Conservation (phyloP, 805 yeast genomes). For the Wickerhamiella slavikovae region DNA sequence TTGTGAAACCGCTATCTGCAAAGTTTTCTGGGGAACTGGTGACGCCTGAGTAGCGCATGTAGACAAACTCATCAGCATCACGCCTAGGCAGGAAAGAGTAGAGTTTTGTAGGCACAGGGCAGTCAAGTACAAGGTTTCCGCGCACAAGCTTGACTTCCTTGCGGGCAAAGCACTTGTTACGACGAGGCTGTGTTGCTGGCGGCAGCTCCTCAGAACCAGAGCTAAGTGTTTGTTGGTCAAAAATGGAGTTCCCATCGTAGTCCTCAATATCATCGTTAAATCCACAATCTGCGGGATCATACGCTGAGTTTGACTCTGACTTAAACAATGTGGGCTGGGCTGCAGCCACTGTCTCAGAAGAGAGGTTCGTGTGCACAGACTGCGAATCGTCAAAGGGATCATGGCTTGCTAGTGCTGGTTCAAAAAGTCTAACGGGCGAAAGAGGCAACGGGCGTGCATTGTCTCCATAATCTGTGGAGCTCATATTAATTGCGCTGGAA, state of each 20-base stretch:
- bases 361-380: no score
- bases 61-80: slow-evolving; percentile 80
- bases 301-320: no score
- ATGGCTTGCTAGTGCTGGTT: no score
- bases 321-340: no score
- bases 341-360: no score
- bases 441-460: no score
- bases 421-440: no score
- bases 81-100: slow-evolving; percentile 68
- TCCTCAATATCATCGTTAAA: slow-evolving; percentile 3
- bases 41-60: slow-evolving; percentile 94
- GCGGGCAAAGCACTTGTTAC: slow-evolving; percentile 46
- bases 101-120: slow-evolving; percentile 82
- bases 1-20: slow-evolving; percentile 55
- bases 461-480: no score
- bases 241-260: slow-evolving; percentile 5
- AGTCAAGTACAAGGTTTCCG: slow-evolving; percentile 76
- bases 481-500: no score
- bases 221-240: slow-evolving; percentile 3
- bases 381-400: no score
- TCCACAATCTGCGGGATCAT: no score
- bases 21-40: slow-evolving; percentile 85
- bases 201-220: slow-evolving; percentile 4
- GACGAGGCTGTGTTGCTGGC: slow-evolving; percentile 26
- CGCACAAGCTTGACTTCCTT: slow-evolving; percentile 57